Evolutionary conservation across 2,329 filamentous ascomycete genomes (phyloP).

Genomic region (Fusarium pseudocircinatum): DNA sequence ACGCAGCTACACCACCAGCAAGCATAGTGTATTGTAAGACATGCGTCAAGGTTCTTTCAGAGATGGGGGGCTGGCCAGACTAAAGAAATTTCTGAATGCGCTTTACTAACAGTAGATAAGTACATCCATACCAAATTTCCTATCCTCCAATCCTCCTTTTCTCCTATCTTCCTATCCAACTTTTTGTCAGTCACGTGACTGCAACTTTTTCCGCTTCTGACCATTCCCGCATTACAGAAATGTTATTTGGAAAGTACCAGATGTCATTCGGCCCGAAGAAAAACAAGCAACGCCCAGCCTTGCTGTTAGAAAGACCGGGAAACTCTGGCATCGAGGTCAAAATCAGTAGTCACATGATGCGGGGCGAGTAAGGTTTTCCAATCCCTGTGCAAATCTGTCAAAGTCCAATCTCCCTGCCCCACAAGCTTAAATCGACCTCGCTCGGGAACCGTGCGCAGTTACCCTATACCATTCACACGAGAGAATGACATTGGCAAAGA

Average conservation of each 20-base stretch:
- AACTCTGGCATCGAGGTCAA: background rate
- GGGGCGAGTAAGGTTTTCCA: background rate
- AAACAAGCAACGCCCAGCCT: rapidly evolving
- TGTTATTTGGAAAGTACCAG: too few species aligned
- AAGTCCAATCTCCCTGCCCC: background rate
- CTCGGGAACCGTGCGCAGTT: background rate
- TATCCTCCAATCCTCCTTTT: background rate
- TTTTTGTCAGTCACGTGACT: background rate
- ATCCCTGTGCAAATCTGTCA: background rate
- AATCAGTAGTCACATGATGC: background rate
- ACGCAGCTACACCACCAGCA: too few species aligned
- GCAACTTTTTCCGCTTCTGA: rapidly evolving
- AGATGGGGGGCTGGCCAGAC: too few species aligned
- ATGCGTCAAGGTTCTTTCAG: too few species aligned
- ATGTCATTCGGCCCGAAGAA: rapidly evolving
- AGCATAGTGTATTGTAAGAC: too few species aligned
- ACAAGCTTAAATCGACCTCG: background rate
- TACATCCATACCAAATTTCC: too few species aligned
- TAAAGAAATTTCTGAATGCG: too few species aligned
- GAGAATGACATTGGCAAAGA: too few species aligned
- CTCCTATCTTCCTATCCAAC: background rate
- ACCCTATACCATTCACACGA: background rate
- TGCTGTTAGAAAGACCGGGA: rapidly evolving
- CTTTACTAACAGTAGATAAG: too few species aligned
- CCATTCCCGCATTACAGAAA: too few species aligned